A percentile compares a stretch with the other conserved stretches of the same genome.
These are phyloP conservation scores for Myxozyma monticola DNA, from an alignment of 805 yeast genomes.

Conservation along the genomic window DNA sequence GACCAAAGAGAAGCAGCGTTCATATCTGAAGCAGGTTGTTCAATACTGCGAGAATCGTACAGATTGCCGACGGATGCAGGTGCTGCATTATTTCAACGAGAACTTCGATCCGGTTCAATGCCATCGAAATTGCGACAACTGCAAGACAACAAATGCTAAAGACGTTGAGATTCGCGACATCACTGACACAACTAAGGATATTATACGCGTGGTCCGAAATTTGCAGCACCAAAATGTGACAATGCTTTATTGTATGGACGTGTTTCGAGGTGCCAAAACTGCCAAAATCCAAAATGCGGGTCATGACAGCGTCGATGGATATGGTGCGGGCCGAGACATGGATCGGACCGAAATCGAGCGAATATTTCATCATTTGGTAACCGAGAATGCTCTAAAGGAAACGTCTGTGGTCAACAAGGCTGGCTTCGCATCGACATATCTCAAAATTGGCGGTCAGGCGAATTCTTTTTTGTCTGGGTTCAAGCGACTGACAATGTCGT, in stretches of 20 bases:
- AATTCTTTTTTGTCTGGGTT: slow-evolving; percentile 15
- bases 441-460: slow-evolving; percentile 51
- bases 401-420: slow-evolving; percentile 67
- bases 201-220: slow-evolving; percentile 58
- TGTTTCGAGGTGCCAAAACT: slow-evolving; percentile 69
- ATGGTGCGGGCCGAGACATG: slow-evolving; percentile 68
- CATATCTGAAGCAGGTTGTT: slow-evolving; percentile 76
- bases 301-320: slow-evolving; percentile 58
- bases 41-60: slow-evolving; percentile 88
- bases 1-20: slow-evolving; percentile 73
- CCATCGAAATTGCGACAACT: slow-evolving; percentile 79
- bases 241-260: slow-evolving; percentile 75
- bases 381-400: slow-evolving; percentile 66
- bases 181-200: slow-evolving; percentile 59
- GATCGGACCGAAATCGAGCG: slow-evolving; percentile 76
- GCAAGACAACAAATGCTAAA: slow-evolving; percentile 49
- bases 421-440: slow-evolving; percentile 81
- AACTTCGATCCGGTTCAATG: slow-evolving; percentile 67
- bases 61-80: slow-evolving; percentile 88
- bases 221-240: slow-evolving; percentile 65
- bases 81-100: slow-evolving; percentile 88
- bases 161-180: slow-evolving; percentile 60
- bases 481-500: slow-evolving; percentile 14
- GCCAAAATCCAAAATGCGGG: slow-evolving; percentile 64
- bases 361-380: slow-evolving; percentile 73